Evolutionary conservation across 2,329 filamentous ascomycete genomes (phyloP), one percentile per base, ranked within the genome.

Genomic region (Fusarium tupiense): DNA sequence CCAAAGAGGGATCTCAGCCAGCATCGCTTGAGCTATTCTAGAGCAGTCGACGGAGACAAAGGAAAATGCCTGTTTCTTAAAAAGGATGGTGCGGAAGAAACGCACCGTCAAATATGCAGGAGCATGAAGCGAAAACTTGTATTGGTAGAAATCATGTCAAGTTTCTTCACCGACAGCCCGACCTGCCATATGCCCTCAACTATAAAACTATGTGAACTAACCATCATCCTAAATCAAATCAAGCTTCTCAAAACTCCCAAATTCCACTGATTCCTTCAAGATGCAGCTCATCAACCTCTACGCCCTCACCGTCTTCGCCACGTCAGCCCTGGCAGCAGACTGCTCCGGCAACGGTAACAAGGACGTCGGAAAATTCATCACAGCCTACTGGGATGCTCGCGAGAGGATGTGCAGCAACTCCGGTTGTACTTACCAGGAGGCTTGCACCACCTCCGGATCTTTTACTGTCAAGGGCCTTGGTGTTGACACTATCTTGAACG

Each of bases 331-430:
- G 8, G 70, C 70, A 3, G 70, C 70, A 24, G 56, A 61, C 41
- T 74, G 71, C 20, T 74, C 59, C 26, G 71, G 60, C 22, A 67
- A 40, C 19, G 41, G 35, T 16, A 38, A 61, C 14, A 47, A 47
- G 6, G 40, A 57, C 20, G 12, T 74, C 8, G 43, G 59, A 3
- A 29, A 41, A 4, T 74, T 53, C 24, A 59, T 50, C 8, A 53
- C 70, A 17, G 46, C 67, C 2, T 74, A 67, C 31, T 74, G 70
- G 71, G 56, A 61, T 40, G 60, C 71, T 40, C 66, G 71, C 14
- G 26, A 46, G 14, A 71, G 67, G n/a, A 67, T 73, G 66, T 74
- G 71, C 20, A 40, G 40, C 24, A 73, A 73, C 71, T 50, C 49
- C 0, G 67, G 61, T 0, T 74, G 71, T 14, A 63, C 52, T 4